Evolutionary conservation across 177 flowering plant species (phyloP).

Genomic region (Vitis hybrid): DNA sequence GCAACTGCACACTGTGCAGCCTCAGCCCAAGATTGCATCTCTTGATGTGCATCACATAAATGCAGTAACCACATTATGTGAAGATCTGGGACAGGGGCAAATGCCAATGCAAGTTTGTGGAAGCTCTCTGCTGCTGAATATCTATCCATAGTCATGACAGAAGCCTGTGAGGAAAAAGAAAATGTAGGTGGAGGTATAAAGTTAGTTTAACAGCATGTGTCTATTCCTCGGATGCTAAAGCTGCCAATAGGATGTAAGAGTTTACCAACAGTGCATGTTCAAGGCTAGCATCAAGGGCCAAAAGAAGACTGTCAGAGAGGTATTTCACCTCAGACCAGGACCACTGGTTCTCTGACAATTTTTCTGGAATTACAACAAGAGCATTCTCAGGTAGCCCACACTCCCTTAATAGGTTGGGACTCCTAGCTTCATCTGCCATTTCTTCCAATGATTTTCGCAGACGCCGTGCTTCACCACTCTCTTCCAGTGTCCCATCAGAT

Average conservation of each 20-base stretch:
- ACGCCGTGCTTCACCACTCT: conserved; percentile 92
- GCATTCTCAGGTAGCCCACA: conserved; percentile 75
- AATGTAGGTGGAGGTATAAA: neutral
- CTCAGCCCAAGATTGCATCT: conserved; percentile 99
- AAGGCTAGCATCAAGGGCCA: conserved; percentile 94
- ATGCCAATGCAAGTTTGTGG: conserved; percentile 91
- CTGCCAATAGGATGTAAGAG: neutral
- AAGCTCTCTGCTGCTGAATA: conserved; percentile 98
- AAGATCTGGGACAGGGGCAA: conserved; percentile 99
- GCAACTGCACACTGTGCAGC: conserved; percentile 99
- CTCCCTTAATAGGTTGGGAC: conserved; percentile 44
- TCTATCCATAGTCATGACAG: conserved; percentile 81
- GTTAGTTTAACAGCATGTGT: neutral
- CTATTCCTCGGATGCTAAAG: neutral
- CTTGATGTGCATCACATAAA: conserved; percentile 98
- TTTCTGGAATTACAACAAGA: conserved; percentile 55
- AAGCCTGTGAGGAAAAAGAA: conserved; percentile 42
- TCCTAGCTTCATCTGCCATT: conserved; percentile 78
- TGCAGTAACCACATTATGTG: conserved; percentile 99
- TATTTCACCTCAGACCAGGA: conserved; percentile 87
- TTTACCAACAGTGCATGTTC: conserved; percentile 93
- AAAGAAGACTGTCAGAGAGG: conserved; percentile 75
- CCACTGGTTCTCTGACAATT: conserved; percentile 62
- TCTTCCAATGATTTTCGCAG: conserved; percentile 82
- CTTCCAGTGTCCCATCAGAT: conserved; percentile 91